phyloP scores from a whole-genome alignment of 108 stramenopile species.

The Cyclotella atomus region DNA sequence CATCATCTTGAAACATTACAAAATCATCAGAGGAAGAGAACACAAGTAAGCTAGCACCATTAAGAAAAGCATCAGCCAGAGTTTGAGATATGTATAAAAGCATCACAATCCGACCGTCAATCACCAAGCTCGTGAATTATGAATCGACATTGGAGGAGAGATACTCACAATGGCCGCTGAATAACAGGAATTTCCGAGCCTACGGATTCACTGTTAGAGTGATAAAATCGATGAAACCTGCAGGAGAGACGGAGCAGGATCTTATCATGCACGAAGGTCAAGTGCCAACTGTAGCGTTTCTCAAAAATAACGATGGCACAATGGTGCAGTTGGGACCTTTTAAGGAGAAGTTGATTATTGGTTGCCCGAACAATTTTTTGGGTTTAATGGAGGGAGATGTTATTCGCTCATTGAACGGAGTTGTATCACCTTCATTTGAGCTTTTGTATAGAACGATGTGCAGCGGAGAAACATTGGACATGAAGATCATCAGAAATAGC shows the following conservation, averaged over 20 bases:
- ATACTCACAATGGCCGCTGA: not conserved
- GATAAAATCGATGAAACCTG: not conserved
- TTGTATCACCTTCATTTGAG: not conserved
- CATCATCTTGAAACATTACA: too few relatives aligned
- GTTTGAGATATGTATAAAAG: too few relatives aligned
- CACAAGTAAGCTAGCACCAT: too few relatives aligned
- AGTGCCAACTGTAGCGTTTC: not conserved
- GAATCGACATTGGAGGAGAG: not conserved
- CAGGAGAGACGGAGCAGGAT: not conserved
- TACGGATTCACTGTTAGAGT: not conserved
- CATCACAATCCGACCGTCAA: not conserved
- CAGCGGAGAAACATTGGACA: not conserved
- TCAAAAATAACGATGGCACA: not conserved
- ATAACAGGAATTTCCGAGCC: not conserved
- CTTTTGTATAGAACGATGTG: not conserved
- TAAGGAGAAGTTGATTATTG: not conserved
- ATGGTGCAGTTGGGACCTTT: not conserved
- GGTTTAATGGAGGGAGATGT: not conserved
- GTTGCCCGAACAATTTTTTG: too few relatives aligned
- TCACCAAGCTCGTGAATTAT: not conserved
- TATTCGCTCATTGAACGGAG: not conserved
- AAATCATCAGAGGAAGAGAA: too few relatives aligned
- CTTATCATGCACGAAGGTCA: not conserved
- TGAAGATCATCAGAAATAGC: not conserved
- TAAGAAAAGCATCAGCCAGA: too few relatives aligned